Conservation (phyloP, 1,284 basidiomycete species). For the Sporisorium sorghi region DNA sequence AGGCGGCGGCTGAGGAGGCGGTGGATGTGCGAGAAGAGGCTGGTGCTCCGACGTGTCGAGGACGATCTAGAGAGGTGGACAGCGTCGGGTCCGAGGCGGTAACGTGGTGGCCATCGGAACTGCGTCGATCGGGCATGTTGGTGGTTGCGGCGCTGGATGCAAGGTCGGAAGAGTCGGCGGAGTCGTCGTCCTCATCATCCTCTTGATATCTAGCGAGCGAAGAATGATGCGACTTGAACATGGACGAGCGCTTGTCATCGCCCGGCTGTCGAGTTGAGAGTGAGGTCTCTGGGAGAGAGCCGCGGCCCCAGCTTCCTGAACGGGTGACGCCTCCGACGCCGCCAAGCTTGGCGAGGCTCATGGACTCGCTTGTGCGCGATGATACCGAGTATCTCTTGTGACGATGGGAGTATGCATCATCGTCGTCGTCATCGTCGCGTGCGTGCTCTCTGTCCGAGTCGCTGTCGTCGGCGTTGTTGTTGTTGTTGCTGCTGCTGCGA, state of each 20-base stretch:
- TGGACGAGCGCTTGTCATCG: constrained; percentile 21
- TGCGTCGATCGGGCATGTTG: constrained; percentile 9
- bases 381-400: constrained; percentile 22
- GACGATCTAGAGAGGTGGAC: constrained; percentile 13
- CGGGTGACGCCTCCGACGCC: constrained; percentile 62
- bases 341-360: constrained; percentile 57
- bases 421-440: constrained; percentile 20
- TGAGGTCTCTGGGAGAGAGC: constrained; percentile 30
- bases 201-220: constrained; percentile 30
- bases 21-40: constrained; percentile 50
- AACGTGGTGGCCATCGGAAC: constrained; percentile 20
- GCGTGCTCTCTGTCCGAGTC: constrained; percentile 25
- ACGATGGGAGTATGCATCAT: constrained; percentile 15
- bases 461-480: constrained; percentile 24
- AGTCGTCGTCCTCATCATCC: constrained; percentile 31
- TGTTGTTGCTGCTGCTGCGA: constrained; percentile 20
- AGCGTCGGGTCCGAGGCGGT: not conserved
- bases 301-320: constrained; percentile 59
- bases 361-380: constrained; percentile 36
- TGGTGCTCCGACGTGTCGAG: constrained; percentile 17
- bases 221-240: constrained; percentile 27
- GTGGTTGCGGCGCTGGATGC: constrained; percentile 1
- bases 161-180: constrained; percentile 3
- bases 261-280: constrained; percentile 15
- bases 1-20: constrained; percentile 53